These are phyloP conservation scores for Tricholoma flavovirens DNA, from an alignment of 768 basidiomycete species.

Conservation along the genomic window DNA sequence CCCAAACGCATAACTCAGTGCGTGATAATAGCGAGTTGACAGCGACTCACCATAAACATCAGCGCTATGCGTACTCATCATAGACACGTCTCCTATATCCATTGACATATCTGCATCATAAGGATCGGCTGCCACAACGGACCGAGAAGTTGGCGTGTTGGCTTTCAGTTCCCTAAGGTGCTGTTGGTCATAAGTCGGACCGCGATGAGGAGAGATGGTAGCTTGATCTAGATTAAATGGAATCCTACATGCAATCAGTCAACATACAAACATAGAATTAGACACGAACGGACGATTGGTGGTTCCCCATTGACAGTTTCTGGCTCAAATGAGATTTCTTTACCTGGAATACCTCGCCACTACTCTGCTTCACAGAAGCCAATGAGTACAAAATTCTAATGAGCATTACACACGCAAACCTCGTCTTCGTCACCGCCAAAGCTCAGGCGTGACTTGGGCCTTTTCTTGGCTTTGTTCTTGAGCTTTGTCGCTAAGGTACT, in stretches of 20 bases:
- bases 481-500: slow-evolving; percentile 58
- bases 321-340: slow-evolving; percentile 77
- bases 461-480: slow-evolving; percentile 68
- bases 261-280: slow-evolving; percentile 1
- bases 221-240: slow-evolving; percentile 51
- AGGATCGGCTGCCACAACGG: slow-evolving; percentile 31
- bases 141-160: slow-evolving; percentile 58
- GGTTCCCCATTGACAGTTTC: slow-evolving; percentile 53
- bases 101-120: slow-evolving; percentile 50
- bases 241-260: slow-evolving; percentile 29
- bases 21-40: not conserved
- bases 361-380: slow-evolving; percentile 38
- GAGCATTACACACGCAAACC: slow-evolving; percentile 33
- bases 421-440: slow-evolving; percentile 68
- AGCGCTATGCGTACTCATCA: slow-evolving; percentile 25
- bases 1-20: not conserved
- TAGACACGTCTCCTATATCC: slow-evolving; percentile 36
- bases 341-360: slow-evolving; percentile 64
- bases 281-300: slow-evolving; percentile 39
- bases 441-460: slow-evolving; percentile 65
- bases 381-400: slow-evolving; percentile 22
- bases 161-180: slow-evolving; percentile 78
- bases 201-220: slow-evolving; percentile 44
- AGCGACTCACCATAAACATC: slow-evolving; percentile 26
- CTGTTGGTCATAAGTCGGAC: slow-evolving; percentile 65